Evolutionary conservation across 2,329 filamentous ascomycete species (phyloP), one percentile per base, ranked within the genome.

Genomic region (Botrytis elliptica): DNA sequence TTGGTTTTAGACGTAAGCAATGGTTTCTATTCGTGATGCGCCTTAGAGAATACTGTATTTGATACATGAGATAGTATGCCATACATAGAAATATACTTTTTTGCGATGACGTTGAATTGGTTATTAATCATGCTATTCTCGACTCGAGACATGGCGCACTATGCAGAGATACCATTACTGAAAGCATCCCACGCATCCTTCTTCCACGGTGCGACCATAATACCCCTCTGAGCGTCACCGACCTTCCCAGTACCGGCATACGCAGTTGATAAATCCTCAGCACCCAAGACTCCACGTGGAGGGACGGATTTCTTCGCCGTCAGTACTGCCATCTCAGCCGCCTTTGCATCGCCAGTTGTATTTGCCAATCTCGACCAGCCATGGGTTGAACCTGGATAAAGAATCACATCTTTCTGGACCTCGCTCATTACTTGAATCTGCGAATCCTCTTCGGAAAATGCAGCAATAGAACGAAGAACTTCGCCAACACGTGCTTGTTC

Each of bases 141-240:
- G 25, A 44, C 12, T 14, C 55, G 18, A 42, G n/a, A 57, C 7
- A 33, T 16, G 9, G 36, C n/a, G n/a, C 1, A 38, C 49, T 57
- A 68, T 55, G 36, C 38, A 42, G 36, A 68, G 33, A 68, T 44
- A 16, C 66, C 38, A 42, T 68, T 29, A 68, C 36, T 42, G 68
- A 78, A 69, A 66, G 44, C 59, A 33, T 62, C 60, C 80, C 80
- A 82, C 2, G 79, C 78, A 20, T 74, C 71, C 18, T 59, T 73
- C 63, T 67, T 77, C 95, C 95, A 98, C 9, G 96, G 96, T 55
- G 95, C 93, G 77, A 97, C 82, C 82, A 96, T 88, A 64, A 94
- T 88, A 10, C 92, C 91, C 76, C 88, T 88, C 82, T 97, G 92
- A 36, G 93, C 91, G 85, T 97, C 92, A 5, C 87, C 88, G 5